A percentile compares a stretch with the other conserved stretches of the same genome.
Evolutionary conservation across 768 basidiomycete species (phyloP).

Genomic region (Collybia sp.): DNA sequence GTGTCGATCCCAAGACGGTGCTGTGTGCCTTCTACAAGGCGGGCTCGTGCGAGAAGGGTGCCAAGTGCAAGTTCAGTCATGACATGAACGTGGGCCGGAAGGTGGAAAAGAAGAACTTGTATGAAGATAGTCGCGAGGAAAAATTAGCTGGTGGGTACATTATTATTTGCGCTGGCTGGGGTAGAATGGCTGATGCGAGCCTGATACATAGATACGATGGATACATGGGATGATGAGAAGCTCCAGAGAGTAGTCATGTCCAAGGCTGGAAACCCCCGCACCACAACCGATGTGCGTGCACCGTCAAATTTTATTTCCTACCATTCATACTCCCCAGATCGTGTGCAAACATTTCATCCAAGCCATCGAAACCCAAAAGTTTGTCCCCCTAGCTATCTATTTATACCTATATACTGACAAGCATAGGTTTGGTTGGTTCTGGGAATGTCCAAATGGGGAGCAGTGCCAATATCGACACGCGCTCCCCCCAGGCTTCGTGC

Average conservation of each 20-base stretch:
- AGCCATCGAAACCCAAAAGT: constrained; percentile 91
- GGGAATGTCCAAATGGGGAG: constrained; percentile 89
- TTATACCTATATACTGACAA: background rate
- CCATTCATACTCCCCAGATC: constrained; percentile 48
- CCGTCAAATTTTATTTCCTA: constrained; percentile 1
- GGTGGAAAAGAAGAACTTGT: constrained; percentile 93
- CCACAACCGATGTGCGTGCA: constrained; percentile 79
- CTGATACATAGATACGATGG: constrained; percentile 80
- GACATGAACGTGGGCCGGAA: constrained; percentile 85
- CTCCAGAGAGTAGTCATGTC: constrained; percentile 81
- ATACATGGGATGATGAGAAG: constrained; percentile 96
- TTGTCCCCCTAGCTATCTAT: constrained; percentile 11
- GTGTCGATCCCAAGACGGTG: constrained; percentile 94
- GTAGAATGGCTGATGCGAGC: background rate
- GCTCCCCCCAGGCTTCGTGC: constrained; percentile 91
- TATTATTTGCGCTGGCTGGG: background rate
- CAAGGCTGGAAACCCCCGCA: constrained; percentile 87
- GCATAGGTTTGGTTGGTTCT: constrained; percentile 86
- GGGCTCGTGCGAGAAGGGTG: constrained; percentile 90
- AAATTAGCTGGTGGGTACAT: constrained; percentile 58
- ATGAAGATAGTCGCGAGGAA: constrained; percentile 83
- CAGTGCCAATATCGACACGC: constrained; percentile 94
- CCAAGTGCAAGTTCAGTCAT: constrained; percentile 97
- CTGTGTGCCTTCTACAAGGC: constrained; percentile 92
- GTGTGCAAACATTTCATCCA: constrained; percentile 98